phyloP scores from a whole-genome alignment of 768 basidiomycete genomes.

The Amanita jacksonii region DNA sequence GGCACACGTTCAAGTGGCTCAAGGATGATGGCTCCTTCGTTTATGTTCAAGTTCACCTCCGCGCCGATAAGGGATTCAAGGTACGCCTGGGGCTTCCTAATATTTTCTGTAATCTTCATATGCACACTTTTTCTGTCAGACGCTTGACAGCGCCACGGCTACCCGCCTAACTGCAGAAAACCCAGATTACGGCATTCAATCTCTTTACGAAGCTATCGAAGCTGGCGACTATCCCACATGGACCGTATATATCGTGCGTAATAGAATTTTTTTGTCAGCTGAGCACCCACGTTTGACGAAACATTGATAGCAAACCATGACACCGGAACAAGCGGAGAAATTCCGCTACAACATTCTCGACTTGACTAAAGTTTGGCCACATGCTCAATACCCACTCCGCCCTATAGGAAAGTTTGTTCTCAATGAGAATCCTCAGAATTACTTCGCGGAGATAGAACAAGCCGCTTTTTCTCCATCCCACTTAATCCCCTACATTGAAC shows the following conservation, averaged over 20 bases:
- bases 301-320: conserved; percentile 75
- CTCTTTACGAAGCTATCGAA: conserved; percentile 78
- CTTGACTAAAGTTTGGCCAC: conserved; percentile 89
- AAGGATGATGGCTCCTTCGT: conserved; percentile 77
- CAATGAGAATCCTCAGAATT: conserved; percentile 72
- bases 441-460: conserved; percentile 95
- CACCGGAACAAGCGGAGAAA: conserved; percentile 79
- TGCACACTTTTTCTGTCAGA: conserved; percentile 31
- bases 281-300: not conserved
- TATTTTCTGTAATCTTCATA: conserved; percentile 1
- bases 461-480: conserved; percentile 87
- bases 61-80: conserved; percentile 75
- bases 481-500: conserved; percentile 79
- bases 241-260: conserved; percentile 75
- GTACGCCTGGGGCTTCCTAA: conserved; percentile 20
- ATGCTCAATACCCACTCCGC: conserved; percentile 80
- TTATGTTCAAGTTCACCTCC: conserved; percentile 83
- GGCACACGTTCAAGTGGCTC: conserved; percentile 85
- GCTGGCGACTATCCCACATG: conserved; percentile 73
- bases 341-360: conserved; percentile 89
- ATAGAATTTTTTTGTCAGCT: not conserved
- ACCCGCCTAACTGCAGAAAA: conserved; percentile 58
- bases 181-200: conserved; percentile 78
- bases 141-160: conserved; percentile 61
- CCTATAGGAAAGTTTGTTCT: conserved; percentile 80